These are phyloP conservation scores for Hypoxylon sp. DNA, from an alignment of 2,329 filamentous ascomycete species.

Conservation along the genomic window DNA sequence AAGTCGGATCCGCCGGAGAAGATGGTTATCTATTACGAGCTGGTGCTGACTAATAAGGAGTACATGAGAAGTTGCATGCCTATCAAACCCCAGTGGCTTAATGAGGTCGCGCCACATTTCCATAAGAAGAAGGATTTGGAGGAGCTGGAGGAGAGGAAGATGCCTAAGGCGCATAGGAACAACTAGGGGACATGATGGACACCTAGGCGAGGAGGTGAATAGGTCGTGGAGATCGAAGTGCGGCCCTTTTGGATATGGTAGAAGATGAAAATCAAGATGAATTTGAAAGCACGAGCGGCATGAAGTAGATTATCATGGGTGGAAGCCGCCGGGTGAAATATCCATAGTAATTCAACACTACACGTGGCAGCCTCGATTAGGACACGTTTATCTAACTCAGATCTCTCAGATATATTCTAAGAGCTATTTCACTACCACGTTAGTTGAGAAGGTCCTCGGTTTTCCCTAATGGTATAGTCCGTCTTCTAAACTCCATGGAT, in stretches of 20 bases:
- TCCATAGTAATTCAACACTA: neutral
- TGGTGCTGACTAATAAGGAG: conserved; percentile 88
- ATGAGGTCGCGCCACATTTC: conserved; percentile 93
- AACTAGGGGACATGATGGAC: neutral
- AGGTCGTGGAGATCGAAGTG: no score
- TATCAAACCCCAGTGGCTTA: conserved; percentile 86
- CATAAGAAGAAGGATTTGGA: conserved; percentile 94
- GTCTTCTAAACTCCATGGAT: neutral
- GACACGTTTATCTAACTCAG: neutral
- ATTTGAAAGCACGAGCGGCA: conserved; percentile 5
- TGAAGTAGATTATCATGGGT: neutral
- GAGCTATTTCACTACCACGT: neutral
- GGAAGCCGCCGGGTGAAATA: neutral
- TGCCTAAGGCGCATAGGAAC: conserved; percentile 66
- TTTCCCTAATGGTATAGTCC: neutral
- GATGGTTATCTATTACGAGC: conserved; percentile 89
- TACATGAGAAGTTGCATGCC: conserved; percentile 93
- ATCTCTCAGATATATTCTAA: neutral
- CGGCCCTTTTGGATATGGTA: conserved; percentile 4
- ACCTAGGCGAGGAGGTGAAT: no score
- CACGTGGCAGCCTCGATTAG: neutral
- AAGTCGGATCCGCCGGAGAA: conserved; percentile 81
- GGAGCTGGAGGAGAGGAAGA: conserved; percentile 83
- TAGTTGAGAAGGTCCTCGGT: neutral
- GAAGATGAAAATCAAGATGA: neutral